Conservation (phyloP, 148 eudicot species). For the Selenicereus undatus region DNA sequence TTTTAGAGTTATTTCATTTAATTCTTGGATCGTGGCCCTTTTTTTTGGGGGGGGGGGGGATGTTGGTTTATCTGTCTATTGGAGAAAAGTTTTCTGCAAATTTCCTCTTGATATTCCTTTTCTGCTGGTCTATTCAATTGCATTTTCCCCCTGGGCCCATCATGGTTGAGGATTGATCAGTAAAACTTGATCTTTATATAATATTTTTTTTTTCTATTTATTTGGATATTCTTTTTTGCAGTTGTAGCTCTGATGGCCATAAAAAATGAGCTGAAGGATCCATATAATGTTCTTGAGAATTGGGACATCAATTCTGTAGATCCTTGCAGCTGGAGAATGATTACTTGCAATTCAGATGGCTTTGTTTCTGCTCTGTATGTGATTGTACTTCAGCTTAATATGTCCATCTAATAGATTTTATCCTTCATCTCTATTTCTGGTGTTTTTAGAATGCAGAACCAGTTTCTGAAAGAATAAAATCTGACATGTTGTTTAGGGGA, state of each 20-base stretch:
- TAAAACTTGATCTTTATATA: not conserved
- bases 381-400: not conserved
- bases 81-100: not conserved
- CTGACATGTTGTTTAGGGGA: conserved; percentile 48
- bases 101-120: not conserved
- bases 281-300: conserved; percentile 65
- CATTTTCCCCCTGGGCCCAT: not conserved
- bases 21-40: conserved; percentile 6
- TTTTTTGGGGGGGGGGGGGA: not conserved
- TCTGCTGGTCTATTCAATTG: not conserved
- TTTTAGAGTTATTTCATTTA: conserved; percentile 7
- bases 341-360: conserved; percentile 64
- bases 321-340: conserved; percentile 97
- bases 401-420: conserved; percentile 2
- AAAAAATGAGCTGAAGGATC: conserved; percentile 58
- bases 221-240: conserved; percentile 30
- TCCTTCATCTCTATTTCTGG: not conserved
- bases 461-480: conserved; percentile 7
- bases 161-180: not conserved
- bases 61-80: not conserved
- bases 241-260: conserved; percentile 81
- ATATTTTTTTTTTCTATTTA: not conserved
- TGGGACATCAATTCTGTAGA: conserved; percentile 84
- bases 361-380: conserved; percentile 78
- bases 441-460: not conserved